phyloP scores from a whole-genome alignment of 805 yeast species.

The Monosporozyma unispora region DNA sequence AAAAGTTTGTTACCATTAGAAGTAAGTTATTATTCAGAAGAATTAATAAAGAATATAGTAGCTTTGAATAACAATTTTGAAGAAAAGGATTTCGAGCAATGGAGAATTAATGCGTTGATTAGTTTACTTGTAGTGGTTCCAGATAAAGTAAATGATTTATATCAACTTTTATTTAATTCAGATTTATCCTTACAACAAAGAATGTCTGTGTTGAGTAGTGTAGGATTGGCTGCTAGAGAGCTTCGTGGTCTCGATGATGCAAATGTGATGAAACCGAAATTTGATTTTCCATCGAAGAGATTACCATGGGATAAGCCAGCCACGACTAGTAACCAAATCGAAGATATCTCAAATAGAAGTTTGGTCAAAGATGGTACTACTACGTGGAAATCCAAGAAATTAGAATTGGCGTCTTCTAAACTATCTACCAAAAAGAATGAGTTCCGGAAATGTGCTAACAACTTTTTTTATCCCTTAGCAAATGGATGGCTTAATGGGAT shows the following conservation, averaged over 20 bases:
- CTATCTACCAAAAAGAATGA: conserved; percentile 13
- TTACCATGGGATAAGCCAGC: conserved; percentile 23
- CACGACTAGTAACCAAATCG: conserved; percentile 2
- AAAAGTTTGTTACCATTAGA: conserved; percentile 56
- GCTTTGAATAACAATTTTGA: conserved; percentile 51
- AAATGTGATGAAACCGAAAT: conserved; percentile 33
- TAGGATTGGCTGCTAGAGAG: conserved; percentile 67
- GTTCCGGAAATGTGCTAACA: conserved; percentile 32
- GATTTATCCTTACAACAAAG: conserved; percentile 80
- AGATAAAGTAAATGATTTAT: conserved; percentile 30
- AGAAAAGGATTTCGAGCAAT: conserved; percentile 51
- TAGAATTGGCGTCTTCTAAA: conserved; percentile 6
- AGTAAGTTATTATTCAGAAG: conserved; percentile 47
- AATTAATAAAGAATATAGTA: conserved; percentile 42
- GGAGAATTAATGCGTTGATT: conserved; percentile 54
- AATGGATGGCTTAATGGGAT: conserved; percentile 47
- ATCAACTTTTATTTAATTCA: conserved; percentile 47
- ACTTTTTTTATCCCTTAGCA: conserved; percentile 45
- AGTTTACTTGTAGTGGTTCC: conserved; percentile 55
- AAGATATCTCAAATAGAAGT: neutral
- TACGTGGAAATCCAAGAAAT: conserved; percentile 31
- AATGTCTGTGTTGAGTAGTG: conserved; percentile 53
- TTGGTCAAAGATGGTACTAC: conserved; percentile 1
- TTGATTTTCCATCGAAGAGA: conserved; percentile 30
- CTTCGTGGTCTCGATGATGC: conserved; percentile 52